Conservation (phyloP, 345 rosid species). For the Salix udensis region DNA sequence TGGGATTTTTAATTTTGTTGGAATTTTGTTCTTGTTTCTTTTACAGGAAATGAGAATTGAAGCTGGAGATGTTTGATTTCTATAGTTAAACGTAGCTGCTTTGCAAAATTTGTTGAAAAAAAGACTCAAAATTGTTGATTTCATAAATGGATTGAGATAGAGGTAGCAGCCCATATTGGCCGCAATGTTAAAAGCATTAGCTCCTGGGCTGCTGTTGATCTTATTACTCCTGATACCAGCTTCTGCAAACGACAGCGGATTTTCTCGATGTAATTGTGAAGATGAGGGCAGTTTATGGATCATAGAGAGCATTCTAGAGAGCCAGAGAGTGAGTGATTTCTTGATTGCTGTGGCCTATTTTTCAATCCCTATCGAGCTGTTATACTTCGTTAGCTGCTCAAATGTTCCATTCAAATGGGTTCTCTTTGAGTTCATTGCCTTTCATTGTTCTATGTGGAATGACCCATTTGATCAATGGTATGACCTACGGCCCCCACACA, state of each 20-base stretch:
- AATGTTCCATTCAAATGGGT: conserved; percentile 98
- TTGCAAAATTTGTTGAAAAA: not conserved
- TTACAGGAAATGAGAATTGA: conserved; percentile 25
- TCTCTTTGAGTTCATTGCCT: conserved; percentile 84
- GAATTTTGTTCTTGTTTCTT: not conserved
- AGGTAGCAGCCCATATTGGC: conserved; percentile 31
- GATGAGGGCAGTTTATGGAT: conserved; percentile 82
- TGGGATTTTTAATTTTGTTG: conserved; percentile 10
- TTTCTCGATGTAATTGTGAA: conserved; percentile 73
- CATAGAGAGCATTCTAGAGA: conserved; percentile 70
- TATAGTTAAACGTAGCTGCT: conserved; percentile 9
- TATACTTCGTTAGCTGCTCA: conserved; percentile 93
- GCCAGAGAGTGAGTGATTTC: conserved; percentile 85
- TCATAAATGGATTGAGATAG: conserved; percentile 34
- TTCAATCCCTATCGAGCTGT: conserved; percentile 88
- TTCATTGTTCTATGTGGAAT: conserved; percentile 96
- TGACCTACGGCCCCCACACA: conserved; percentile 77
- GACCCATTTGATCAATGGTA: conserved; percentile 94
- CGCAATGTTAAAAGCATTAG: conserved; percentile 62
- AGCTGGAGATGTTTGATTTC: conserved; percentile 9
- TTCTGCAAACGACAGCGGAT: conserved; percentile 40
- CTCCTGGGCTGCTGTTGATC: conserved; percentile 48
- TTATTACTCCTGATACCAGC: conserved; percentile 35
- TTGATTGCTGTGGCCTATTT: conserved; percentile 92
- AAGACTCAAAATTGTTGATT: not conserved